Percentiles rank a stretch among this genome's conserved stretches.
phyloP scores from a whole-genome alignment of 192 early-diverging fungal genomes.

The Dimargaris cristalligena region DNA sequence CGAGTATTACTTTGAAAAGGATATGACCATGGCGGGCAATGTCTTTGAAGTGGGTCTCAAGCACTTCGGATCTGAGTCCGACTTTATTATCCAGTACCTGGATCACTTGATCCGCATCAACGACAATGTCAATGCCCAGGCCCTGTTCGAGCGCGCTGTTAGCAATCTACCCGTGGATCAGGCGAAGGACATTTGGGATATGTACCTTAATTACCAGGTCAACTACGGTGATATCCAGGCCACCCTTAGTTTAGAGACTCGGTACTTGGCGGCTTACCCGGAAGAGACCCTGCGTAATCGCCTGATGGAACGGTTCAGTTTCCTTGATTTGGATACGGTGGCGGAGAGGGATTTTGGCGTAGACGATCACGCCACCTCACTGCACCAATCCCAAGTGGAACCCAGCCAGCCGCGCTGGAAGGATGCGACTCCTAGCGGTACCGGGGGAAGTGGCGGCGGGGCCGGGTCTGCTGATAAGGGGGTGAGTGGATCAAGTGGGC shows the following conservation, averaged over 20 bases:
- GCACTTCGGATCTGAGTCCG: slow-evolving; percentile 48
- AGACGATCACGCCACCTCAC: not conserved
- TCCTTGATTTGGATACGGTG: not conserved
- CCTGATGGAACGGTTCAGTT: slow-evolving; percentile 15
- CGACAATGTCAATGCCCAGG: slow-evolving; percentile 81
- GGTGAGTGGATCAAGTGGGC: too few species aligned
- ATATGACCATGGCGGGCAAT: slow-evolving; percentile 60
- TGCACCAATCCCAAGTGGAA: not conserved
- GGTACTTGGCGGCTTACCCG: slow-evolving; percentile 54
- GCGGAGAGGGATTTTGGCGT: not conserved
- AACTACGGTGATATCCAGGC: slow-evolving; percentile 70
- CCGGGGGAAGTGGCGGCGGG: not conserved
- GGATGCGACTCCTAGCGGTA: not conserved
- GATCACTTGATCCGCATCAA: slow-evolving; percentile 75
- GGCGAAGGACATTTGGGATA: slow-evolving; percentile 60
- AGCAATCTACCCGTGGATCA: slow-evolving; percentile 46
- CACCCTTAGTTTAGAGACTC: slow-evolving; percentile 59
- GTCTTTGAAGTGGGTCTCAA: slow-evolving; percentile 86
- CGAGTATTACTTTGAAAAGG: slow-evolving; percentile 86
- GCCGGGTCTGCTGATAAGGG: not conserved
- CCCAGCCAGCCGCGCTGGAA: not conserved
- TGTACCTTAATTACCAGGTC: slow-evolving; percentile 70
- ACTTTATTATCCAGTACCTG: slow-evolving; percentile 67
- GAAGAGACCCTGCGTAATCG: slow-evolving; percentile 38
- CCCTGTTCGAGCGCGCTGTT: slow-evolving; percentile 82